A percentile compares a stretch with the other conserved stretches of the same genome.
These are phyloP conservation scores for Lasiodiplodia sp. DNA, from an alignment of 2,329 filamentous ascomycete species.

Conservation along the genomic window DNA sequence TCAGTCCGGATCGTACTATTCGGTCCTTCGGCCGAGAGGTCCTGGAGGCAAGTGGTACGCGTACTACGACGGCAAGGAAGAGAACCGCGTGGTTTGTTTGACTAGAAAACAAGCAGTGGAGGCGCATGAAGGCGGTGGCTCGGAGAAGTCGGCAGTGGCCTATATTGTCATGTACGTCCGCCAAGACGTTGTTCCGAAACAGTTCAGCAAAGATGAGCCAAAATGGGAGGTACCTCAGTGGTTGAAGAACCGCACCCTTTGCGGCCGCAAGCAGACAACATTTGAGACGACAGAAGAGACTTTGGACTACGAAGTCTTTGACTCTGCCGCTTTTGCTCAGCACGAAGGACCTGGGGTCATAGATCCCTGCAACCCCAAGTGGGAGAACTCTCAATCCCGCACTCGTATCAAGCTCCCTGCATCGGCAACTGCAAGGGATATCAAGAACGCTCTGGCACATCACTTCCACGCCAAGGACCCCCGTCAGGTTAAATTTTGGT, in stretches of 20 bases:
- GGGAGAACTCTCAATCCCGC: conserved; percentile 27
- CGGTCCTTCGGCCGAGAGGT: conserved; percentile 65
- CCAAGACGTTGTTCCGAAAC: conserved; percentile 51
- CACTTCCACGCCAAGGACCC: conserved; percentile 43
- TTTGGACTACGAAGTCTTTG: conserved; percentile 43
- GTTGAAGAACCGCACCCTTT: conserved; percentile 38
- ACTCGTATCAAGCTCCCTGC: conserved; percentile 16
- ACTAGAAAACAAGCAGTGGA: conserved; percentile 63
- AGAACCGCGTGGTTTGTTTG: conserved; percentile 63
- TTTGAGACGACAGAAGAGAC: conserved; percentile 24
- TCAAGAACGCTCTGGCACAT: conserved; percentile 5
- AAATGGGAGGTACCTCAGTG: conserved; percentile 55
- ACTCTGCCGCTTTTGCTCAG: conserved; percentile 43
- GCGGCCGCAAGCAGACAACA: conserved; percentile 15
- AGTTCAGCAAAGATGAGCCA: conserved; percentile 53
- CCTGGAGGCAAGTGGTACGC: conserved; percentile 65
- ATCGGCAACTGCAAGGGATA: conserved; percentile 10
- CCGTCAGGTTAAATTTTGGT: conserved; percentile 51
- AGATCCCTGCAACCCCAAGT: conserved; percentile 43
- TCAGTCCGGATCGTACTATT: conserved; percentile 65
- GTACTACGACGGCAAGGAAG: conserved; percentile 62
- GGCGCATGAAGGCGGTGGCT: conserved; percentile 55
- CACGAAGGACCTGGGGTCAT: conserved; percentile 49
- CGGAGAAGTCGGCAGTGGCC: conserved; percentile 50
- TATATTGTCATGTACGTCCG: conserved; percentile 66